A percentile compares a stretch with the other conserved stretches of the same genome.
These are phyloP conservation scores for Aspergillus persii DNA, from an alignment of 2,329 filamentous ascomycete species.

Conservation along the genomic window DNA sequence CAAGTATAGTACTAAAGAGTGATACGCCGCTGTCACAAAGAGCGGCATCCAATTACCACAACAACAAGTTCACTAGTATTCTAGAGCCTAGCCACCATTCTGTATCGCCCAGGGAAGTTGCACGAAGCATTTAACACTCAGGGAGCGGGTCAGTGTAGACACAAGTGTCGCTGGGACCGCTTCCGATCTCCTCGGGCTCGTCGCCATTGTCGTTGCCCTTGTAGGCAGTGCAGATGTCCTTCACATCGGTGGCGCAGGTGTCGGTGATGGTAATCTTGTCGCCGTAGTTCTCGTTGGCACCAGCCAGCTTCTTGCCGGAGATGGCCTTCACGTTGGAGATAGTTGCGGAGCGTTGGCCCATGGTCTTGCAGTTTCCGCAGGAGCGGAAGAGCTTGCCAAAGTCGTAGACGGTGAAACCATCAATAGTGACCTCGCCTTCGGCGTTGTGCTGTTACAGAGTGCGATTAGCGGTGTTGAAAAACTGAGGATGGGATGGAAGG, in stretches of 20 bases:
- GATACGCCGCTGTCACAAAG: not conserved
- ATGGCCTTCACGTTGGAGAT: slow-evolving; percentile 34
- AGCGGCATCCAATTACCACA: not conserved
- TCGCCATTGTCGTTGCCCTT: slow-evolving; percentile 33
- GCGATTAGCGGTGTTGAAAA: not conserved
- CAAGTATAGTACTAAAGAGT: not conserved
- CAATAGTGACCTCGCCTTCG: slow-evolving; percentile 30
- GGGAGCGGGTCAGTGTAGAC: slow-evolving; percentile 15
- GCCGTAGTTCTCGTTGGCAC: slow-evolving; percentile 43
- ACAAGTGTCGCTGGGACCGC: slow-evolving; percentile 32
- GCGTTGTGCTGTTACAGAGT: slow-evolving; percentile 27
- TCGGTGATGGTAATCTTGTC: slow-evolving; percentile 29
- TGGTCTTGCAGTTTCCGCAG: slow-evolving; percentile 46
- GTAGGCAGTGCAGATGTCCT: slow-evolving; percentile 36
- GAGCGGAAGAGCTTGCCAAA: slow-evolving; percentile 48
- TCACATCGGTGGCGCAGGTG: slow-evolving; percentile 28
- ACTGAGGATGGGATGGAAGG: no score
- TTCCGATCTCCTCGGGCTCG: slow-evolving; percentile 31
- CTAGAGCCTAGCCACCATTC: not conserved
- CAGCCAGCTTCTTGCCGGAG: slow-evolving; percentile 24
- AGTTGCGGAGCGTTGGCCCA: slow-evolving; percentile 31
- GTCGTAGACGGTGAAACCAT: slow-evolving; percentile 40
- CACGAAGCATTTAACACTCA: not conserved
- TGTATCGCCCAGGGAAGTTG: not conserved
- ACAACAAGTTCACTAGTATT: not conserved